A percentile compares a stretch with the other conserved stretches of the same genome.
These are phyloP conservation scores for Alternaria sp. DNA, from an alignment of 2,329 filamentous ascomycete genomes.

Conservation along the genomic window DNA sequence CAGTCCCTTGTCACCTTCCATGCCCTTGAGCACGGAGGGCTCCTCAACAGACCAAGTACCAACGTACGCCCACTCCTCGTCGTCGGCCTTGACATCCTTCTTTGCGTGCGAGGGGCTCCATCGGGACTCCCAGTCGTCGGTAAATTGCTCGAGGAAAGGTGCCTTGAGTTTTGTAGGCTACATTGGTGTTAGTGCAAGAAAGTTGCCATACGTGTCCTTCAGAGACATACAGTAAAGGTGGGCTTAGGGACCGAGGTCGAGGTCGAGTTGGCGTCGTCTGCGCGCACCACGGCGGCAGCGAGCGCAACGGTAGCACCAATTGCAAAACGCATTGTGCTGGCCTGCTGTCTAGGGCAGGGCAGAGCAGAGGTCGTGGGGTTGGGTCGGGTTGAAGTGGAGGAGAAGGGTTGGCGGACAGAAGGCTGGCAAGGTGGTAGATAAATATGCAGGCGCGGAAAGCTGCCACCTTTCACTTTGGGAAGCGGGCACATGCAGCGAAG, in stretches of 20 bases:
- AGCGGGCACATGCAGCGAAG: conserved; percentile 24
- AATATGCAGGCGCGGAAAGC: conserved; percentile 28
- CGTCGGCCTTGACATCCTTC: conserved; percentile 83
- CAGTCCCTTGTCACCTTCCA: conserved; percentile 93
- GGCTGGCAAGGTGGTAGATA: conserved; percentile 35
- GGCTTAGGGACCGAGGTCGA: conserved; percentile 72
- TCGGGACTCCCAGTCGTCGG: conserved; percentile 89
- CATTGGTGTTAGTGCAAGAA: conserved; percentile 28
- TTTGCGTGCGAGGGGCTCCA: conserved; percentile 97
- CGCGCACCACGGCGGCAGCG: conserved; percentile 76
- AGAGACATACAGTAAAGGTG: conserved; percentile 80
- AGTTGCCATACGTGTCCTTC: background rate
- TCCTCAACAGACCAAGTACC: conserved; percentile 98
- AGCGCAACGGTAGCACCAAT: conserved; percentile 74
- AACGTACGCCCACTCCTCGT: conserved; percentile 93
- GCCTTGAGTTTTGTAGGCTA: conserved; percentile 89
- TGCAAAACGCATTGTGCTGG: conserved; percentile 65
- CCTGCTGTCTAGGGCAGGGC: conserved; percentile 43
- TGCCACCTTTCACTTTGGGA: conserved; percentile 21
- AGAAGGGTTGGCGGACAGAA: conserved; percentile 24
- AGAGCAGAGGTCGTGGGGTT: conserved; percentile 42
- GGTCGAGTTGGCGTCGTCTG: conserved; percentile 64
- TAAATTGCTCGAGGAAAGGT: conserved; percentile 98
- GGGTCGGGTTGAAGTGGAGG: conserved; percentile 27
- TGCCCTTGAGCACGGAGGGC: conserved; percentile 87